phyloP scores from a whole-genome alignment of 306 rosid genomes.

The Vicia sativa region DNA sequence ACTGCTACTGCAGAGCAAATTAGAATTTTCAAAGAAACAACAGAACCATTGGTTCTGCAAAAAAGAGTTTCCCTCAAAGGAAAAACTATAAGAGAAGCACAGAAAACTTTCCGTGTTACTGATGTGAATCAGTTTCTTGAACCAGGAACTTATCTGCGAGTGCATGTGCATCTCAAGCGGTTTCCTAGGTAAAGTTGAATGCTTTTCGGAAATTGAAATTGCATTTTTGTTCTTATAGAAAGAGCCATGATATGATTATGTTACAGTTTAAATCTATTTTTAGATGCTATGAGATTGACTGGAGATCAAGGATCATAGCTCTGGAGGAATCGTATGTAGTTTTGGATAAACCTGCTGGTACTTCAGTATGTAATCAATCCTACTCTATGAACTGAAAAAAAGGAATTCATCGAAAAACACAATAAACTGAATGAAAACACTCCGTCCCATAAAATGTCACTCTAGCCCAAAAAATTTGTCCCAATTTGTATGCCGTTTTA shows the following conservation, averaged over 20 bases:
- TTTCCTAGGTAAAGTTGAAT: slow-evolving; percentile 66
- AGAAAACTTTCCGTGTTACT: slow-evolving; percentile 80
- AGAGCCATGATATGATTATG: slow-evolving; percentile 23
- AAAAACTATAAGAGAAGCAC: slow-evolving; percentile 83
- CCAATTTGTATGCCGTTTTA: no score
- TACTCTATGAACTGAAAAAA: slow-evolving; percentile 27
- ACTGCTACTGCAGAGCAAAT: slow-evolving; percentile 78
- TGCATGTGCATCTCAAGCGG: slow-evolving; percentile 88
- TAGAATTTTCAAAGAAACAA: slow-evolving; percentile 60
- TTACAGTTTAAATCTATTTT: slow-evolving; percentile 37
- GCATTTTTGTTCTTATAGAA: slow-evolving; percentile 24
- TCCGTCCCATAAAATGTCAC: no score
- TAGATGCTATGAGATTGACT: slow-evolving; percentile 93
- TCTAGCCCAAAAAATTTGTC: no score
- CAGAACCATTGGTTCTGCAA: slow-evolving; percentile 67
- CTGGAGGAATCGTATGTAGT: slow-evolving; percentile 76
- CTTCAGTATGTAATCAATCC: slow-evolving; percentile 72
- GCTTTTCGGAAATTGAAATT: neutral
- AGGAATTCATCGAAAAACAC: no score
- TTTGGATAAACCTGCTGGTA: slow-evolving; percentile 95
- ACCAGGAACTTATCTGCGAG: slow-evolving; percentile 74
- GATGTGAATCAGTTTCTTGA: slow-evolving; percentile 70
- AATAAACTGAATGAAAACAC: no score
- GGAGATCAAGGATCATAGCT: slow-evolving; percentile 85
- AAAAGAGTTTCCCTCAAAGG: slow-evolving; percentile 78